Evolutionary conservation across 495 filamentous ascomycete genomes (phyloP), one percentile per base, ranked within the genome.

Genomic region (Hyphodiscus hymeniophilus): DNA sequence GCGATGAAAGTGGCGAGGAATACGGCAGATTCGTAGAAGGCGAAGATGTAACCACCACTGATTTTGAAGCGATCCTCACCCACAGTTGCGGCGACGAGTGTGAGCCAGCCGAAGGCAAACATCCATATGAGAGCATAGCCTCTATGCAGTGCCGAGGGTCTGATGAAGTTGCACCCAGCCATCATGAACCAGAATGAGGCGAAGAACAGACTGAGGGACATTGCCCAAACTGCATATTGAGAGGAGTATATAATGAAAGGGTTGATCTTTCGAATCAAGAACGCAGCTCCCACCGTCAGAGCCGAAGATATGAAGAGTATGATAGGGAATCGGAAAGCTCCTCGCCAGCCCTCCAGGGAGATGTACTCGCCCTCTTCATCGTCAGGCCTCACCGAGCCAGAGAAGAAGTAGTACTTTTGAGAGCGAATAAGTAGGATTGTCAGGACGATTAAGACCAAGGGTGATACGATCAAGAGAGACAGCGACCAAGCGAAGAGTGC

Each of bases 401-500:
- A 77, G 62, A 95, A 86, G 52, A 92, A 80, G 60, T 95, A 95
- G 67, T 84, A 84, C 66, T 87, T 94, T 53, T 82, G 77, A 8
- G 66, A 68, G 31, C 76, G 77, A 12, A 74, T 69, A 3, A 96
- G 71, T 22, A 77, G 56, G 46, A 85, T 75, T n/a, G 80, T 80
- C 7, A 88, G 72, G 3, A 77, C 55, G 3, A 88, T 65, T 50
- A 97, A 63, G 21, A 81, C 68, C 47, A 95, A 54, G 2, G 90
- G 89, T 0, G 82, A 77, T 13, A 82, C 81, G 17, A 94, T 75
- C 6, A 96, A 74, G 10, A 97, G 61, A 3, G 86, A 83, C 10
- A 98, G 75, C 28, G 87, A 90, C 63, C 92, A 73, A 2, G 87
- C 89, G 62, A 97, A 96, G 48, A 96, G 69, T 4, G 86, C 88